Evolutionary conservation across 208 protist species (phyloP).

Genomic region (Tritrichomonas musculus): DNA sequence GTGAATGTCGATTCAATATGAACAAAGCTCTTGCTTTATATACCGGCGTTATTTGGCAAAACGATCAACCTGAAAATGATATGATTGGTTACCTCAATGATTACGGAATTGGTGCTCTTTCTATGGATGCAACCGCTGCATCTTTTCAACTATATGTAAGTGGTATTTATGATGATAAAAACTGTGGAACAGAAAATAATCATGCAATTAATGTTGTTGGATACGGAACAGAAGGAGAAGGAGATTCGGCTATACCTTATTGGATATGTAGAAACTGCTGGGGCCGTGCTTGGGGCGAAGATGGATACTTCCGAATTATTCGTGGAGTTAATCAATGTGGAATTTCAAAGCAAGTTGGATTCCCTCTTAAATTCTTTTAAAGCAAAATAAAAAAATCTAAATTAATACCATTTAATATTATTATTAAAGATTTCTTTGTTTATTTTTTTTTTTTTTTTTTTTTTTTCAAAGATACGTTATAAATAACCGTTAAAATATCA

Average conservation of each 20-base stretch:
- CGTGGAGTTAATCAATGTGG: constrained; percentile 47
- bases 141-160: constrained; percentile 42
- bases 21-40: neutral
- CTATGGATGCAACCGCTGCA: constrained; percentile 43
- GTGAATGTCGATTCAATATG: neutral
- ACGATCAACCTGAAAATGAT: constrained; percentile 36
- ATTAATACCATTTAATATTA: neutral
- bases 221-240: neutral
- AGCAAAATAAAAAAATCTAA: neutral
- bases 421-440: neutral
- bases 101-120: constrained; percentile 40
- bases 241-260: too few relatives aligned
- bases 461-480: too few relatives aligned
- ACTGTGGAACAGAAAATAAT: neutral
- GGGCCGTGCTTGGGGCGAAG: constrained; percentile 51
- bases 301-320: constrained; percentile 44
- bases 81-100: neutral
- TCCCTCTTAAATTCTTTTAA: neutral
- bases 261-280: constrained; percentile 55
- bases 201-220: constrained; percentile 29
- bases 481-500: too few relatives aligned
- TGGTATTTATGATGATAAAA: constrained; percentile 44
- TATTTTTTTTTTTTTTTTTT: too few relatives aligned
- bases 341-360: neutral
- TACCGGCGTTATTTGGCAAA: neutral